Evolutionary conservation across 2,329 filamentous ascomycete species (phyloP), one percentile per base, ranked within the genome.

Genomic region (Fusarium sp.): DNA sequence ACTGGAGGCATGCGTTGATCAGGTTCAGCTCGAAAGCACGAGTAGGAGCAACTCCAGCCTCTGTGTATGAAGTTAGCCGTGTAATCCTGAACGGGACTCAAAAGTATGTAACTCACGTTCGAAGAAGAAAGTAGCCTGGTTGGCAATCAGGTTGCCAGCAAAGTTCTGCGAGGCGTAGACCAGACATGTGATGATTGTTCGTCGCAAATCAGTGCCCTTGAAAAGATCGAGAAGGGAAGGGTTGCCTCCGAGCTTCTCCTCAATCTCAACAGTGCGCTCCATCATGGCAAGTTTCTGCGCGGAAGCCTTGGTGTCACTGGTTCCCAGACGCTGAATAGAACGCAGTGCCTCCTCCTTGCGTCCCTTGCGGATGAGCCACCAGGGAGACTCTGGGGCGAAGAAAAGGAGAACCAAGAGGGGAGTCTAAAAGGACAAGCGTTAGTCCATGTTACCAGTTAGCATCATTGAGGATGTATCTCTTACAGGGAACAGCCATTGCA

Each of bases 1-100:
- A 81, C 74, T 89, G 86, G 14, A 91, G 86, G 55, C 83, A 85
- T 0, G 88, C 89, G 53, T 85, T 90, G 77, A 90, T 88, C 32
- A 91, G 83, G 75, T 86, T 86, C 4, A 90, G 80, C 40, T 83
- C 84, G 72, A 90, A 90, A 3, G 88, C 84, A 30, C 79, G 82
- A 66, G 88, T 78, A 1, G 75, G 76, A 3, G 62, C 59, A 61
- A 91, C 84, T 45, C 87, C 87, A 56, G 88, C 88, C 82, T 90
- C 87, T 88, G 75, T 1, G 32, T 10, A 4, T 33, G n/a, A 9
- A 1, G 9, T 73, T 37, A 73, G 3, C 4, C 20, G 20, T 22
- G 20, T 22, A 22, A 22, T 22, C 20, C 4, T 22, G 20, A 22
- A 22, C 20, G 3, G 20, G 20, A 7, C 5, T 41, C 10, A 19